phyloP scores from a whole-genome alignment of 2,329 filamentous ascomycete species.

The Rhexocercosporidium sp. region DNA sequence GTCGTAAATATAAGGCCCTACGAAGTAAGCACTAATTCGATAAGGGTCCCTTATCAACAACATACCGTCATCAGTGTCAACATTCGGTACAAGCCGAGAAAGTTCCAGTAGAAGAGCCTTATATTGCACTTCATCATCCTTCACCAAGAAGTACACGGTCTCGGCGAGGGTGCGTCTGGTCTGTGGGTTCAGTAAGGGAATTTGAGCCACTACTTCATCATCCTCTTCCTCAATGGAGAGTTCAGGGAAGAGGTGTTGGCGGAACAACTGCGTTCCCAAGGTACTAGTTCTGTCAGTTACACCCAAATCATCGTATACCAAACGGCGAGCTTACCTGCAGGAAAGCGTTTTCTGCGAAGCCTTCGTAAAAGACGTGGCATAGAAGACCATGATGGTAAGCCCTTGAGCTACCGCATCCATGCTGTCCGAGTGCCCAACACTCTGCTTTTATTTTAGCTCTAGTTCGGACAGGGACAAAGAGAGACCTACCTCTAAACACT shows the following conservation, averaged over 20 bases:
- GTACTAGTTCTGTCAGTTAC: constrained; percentile 39
- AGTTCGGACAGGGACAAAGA: not conserved
- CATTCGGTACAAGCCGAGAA: constrained; percentile 54
- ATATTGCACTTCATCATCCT: constrained; percentile 56
- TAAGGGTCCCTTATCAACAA: not conserved
- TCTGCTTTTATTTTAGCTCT: constrained; percentile 28
- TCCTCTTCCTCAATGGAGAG: constrained; percentile 46
- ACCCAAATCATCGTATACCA: not conserved
- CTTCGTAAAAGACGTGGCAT: constrained; percentile 40
- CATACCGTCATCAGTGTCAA: constrained; percentile 46
- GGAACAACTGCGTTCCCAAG: constrained; percentile 61
- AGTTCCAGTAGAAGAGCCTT: constrained; percentile 57
- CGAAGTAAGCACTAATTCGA: constrained; percentile 32
- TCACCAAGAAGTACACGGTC: constrained; percentile 62
- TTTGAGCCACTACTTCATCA: constrained; percentile 41
- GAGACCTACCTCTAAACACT: constrained; percentile 46
- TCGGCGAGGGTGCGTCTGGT: constrained; percentile 66
- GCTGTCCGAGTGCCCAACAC: constrained; percentile 39
- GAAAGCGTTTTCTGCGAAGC: constrained; percentile 33
- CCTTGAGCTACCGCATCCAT: constrained; percentile 44
- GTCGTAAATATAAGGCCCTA: constrained; percentile 64
- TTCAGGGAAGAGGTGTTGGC: constrained; percentile 67
- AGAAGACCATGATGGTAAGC: constrained; percentile 45
- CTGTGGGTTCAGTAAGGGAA: constrained; percentile 57
- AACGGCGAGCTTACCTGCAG: constrained; percentile 29